Percentiles rank a stretch among this genome's conserved stretches.
These are phyloP conservation scores for Capsicum rhomboideum DNA, from an alignment of 257 asterid genomes.

Conservation along the genomic window DNA sequence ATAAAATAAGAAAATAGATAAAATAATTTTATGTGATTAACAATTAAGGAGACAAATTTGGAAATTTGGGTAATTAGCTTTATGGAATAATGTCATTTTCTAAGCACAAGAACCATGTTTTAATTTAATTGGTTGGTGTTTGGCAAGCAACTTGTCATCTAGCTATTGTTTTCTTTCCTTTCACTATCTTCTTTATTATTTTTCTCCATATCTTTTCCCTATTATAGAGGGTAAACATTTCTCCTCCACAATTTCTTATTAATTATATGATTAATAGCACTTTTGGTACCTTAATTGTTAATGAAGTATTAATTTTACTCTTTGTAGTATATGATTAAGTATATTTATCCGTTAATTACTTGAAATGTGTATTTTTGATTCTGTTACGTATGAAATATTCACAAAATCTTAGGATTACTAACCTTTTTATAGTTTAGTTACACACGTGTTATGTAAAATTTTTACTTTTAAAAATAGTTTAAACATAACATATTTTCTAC, in stretches of 20 bases:
- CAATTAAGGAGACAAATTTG: background rate
- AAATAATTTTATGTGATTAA: background rate
- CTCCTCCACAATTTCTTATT: background rate
- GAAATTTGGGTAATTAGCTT: background rate
- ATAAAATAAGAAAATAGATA: background rate
- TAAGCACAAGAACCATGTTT: background rate
- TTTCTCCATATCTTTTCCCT: background rate
- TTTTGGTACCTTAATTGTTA: background rate
- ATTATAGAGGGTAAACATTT: background rate
- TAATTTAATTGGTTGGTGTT: background rate
- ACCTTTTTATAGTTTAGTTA: background rate
- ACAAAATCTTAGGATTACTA: background rate
- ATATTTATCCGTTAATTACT: background rate
- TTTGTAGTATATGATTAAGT: background rate
- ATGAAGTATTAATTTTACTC: background rate
- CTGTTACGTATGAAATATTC: background rate
- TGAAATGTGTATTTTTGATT: background rate
- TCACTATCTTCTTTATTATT: background rate
- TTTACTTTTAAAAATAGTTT: background rate
- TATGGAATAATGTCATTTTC: background rate
- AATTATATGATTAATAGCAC: background rate
- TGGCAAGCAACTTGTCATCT: background rate
- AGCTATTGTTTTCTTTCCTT: background rate
- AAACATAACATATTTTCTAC: background rate
- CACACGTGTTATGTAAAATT: background rate